Evolutionary conservation across 345 rosid species (phyloP).

Genomic region (Brassica carinata): DNA sequence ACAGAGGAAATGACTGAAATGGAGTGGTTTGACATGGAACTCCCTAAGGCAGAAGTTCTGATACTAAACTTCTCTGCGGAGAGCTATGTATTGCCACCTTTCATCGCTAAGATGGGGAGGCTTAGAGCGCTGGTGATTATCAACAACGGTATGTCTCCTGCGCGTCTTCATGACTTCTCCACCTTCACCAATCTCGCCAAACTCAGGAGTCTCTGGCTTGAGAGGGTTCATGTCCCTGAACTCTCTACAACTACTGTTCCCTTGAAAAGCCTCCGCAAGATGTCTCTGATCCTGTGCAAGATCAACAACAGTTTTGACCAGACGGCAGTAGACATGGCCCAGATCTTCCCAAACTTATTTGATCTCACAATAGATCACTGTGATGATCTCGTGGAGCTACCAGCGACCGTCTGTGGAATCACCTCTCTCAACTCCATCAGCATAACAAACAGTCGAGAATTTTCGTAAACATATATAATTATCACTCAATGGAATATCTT

Average conservation of each 20-base stretch:
- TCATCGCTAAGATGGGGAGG: conserved; percentile 63
- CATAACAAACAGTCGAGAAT: conserved; percentile 63
- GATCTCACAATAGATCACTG: conserved; percentile 85
- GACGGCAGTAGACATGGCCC: conserved; percentile 50
- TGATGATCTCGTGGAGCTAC: conserved; percentile 64
- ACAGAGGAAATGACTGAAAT: conserved; percentile 78
- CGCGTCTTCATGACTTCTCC: conserved; percentile 57
- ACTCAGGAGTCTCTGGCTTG: conserved; percentile 84
- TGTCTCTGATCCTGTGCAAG: conserved; percentile 75
- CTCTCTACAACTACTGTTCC: conserved; percentile 48
- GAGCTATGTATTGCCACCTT: conserved; percentile 78
- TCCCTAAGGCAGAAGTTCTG: conserved; percentile 89
- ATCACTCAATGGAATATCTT: too few species aligned
- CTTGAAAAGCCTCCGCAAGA: conserved; percentile 50
- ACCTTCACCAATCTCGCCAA: conserved; percentile 52
- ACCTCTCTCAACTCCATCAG: conserved; percentile 62
- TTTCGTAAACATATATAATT: too few species aligned
- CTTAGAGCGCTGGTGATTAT: conserved; percentile 77
- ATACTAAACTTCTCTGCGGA: conserved; percentile 65
- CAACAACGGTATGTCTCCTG: conserved; percentile 56
- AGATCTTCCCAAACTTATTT: conserved; percentile 59
- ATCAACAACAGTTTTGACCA: conserved; percentile 54
- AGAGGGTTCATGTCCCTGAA: conserved; percentile 61
- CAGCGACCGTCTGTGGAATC: conserved; percentile 54
- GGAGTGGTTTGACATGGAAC: conserved; percentile 83